Evolutionary conservation across 176 grass and related monocot genomes (phyloP).

Genomic region (Bromus sterilis): DNA sequence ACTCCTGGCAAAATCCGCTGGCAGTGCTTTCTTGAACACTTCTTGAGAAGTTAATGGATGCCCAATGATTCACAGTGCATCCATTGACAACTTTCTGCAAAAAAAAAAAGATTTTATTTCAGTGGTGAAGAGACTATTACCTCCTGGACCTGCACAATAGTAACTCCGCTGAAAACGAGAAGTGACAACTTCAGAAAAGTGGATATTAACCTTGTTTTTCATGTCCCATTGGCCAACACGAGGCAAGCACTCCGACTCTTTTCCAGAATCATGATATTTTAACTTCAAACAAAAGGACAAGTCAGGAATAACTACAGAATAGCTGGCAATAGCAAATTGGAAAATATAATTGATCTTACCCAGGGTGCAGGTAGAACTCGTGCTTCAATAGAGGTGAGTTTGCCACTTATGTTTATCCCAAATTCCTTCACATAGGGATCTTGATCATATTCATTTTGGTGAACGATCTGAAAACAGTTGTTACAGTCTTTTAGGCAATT

Average conservation of each 20-base stretch:
- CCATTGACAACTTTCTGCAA: conserved; percentile 74
- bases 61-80: conserved; percentile 63
- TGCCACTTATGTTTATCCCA: conserved; percentile 62
- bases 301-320: not conserved
- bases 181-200: not conserved
- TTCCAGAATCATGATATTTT: conserved; percentile 59
- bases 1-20: conserved; percentile 63
- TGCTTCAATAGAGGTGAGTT: conserved; percentile 61
- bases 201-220: conserved; percentile 53
- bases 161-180: not conserved
- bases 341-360: conserved; percentile 25
- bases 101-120: not conserved
- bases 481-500: not conserved
- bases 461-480: conserved; percentile 40
- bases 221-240: conserved; percentile 74
- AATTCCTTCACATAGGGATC: conserved; percentile 83
- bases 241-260: conserved; percentile 69
- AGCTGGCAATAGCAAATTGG: not conserved
- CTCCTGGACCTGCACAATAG: not conserved
- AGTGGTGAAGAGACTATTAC: not conserved
- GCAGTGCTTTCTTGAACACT: conserved; percentile 74
- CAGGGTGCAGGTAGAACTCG: conserved; percentile 69
- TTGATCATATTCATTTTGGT: conserved; percentile 58
- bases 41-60: conserved; percentile 75
- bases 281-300: conserved; percentile 25